Base-by-base conservation (phyloP, 176 grass and related monocot genomes). In the Rhynchospora pubera region DNA sequence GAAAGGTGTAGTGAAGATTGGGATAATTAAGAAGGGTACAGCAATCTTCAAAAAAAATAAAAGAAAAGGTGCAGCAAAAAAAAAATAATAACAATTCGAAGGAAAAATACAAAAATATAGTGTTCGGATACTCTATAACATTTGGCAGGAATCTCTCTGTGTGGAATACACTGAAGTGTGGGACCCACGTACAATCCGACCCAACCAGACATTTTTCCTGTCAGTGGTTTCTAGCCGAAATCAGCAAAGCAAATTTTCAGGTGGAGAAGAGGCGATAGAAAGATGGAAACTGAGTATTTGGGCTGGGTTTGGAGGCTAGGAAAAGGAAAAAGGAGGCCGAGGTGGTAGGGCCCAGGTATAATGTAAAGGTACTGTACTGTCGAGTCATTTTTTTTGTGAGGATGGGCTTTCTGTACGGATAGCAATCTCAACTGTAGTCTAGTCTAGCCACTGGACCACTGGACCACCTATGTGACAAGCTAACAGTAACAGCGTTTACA, bases 341-440 rank as follows among this genome's bases (percentile, higher is more conserved):
- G 11, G 70, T 24, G 22, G 10, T 74, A 52, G 21, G 19, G 21
- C 39, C 46, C 24, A 15, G 48, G 58, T 81, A 24, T 48, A 63
- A 65, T 81, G 42, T 44, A 46, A 47, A 24, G 61, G 57, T 13
- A 50, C 9, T 81, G 78, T 62, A 26, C 12, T 59, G 78, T 63
- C 34, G 9, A 16, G 5, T 26, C 1, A n/a, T 47, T 9, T 46
- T n/a, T 26, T 9, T 16, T 78, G n/a, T 48, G 6, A 80, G 78
- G 43, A 80, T 80, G 78, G 78, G 75, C 75, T 42, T 39, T 79
- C 2, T 58, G 76, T 79, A 79, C 76, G 14, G 76, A 79, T 32
- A 22, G 11, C n/a, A 16, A 57, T 18, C 56, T 7, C 34, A 39
- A 39, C 34, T 39, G 34, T 39, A 39, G 3, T 39, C 34, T 7